phyloP scores from a whole-genome alignment of 495 filamentous ascomycete species.

The Rhypophila decipiens region DNA sequence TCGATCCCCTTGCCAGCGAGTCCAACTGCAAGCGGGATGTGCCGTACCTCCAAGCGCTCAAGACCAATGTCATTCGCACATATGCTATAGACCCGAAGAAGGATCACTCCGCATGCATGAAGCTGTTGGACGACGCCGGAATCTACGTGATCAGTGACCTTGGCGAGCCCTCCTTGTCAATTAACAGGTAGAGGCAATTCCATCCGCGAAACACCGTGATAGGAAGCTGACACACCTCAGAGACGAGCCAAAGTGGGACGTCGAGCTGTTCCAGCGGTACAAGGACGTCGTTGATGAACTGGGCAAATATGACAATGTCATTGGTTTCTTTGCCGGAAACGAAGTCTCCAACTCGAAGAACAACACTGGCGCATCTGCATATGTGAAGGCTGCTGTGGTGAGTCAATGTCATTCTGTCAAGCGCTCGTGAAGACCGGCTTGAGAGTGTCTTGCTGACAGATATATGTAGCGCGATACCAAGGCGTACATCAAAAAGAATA shows the following conservation, averaged over 20 bases:
- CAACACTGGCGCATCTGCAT: slow-evolving; percentile 82
- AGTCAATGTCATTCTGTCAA: no score
- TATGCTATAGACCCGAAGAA: slow-evolving; percentile 80
- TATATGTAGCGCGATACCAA: slow-evolving; percentile 97
- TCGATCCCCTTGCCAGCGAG: slow-evolving; percentile 66
- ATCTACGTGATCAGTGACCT: slow-evolving; percentile 95
- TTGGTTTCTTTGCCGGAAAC: slow-evolving; percentile 97
- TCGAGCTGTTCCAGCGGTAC: slow-evolving; percentile 70
- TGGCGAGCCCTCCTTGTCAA: slow-evolving; percentile 69
- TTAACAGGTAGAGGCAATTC: no score
- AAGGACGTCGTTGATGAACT: slow-evolving; percentile 76
- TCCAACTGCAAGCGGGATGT: slow-evolving; percentile 72
- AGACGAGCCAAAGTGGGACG: slow-evolving; percentile 67
- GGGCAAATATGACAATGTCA: slow-evolving; percentile 70
- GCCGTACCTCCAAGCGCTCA: slow-evolving; percentile 66
- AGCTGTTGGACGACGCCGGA: slow-evolving; percentile 69
- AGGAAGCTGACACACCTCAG: no score
- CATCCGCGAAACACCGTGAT: no score
- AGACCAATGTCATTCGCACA: slow-evolving; percentile 86
- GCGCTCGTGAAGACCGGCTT: no score
- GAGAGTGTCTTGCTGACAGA: no score
- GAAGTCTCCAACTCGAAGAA: slow-evolving; percentile 81
- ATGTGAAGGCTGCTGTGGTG: slow-evolving; percentile 93
- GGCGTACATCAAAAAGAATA: slow-evolving; percentile 74
- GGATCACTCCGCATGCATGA: slow-evolving; percentile 83